Base-by-base conservation (phyloP, 2,329 filamentous ascomycete genomes). In the Lasiodiplodia sp. region DNA sequence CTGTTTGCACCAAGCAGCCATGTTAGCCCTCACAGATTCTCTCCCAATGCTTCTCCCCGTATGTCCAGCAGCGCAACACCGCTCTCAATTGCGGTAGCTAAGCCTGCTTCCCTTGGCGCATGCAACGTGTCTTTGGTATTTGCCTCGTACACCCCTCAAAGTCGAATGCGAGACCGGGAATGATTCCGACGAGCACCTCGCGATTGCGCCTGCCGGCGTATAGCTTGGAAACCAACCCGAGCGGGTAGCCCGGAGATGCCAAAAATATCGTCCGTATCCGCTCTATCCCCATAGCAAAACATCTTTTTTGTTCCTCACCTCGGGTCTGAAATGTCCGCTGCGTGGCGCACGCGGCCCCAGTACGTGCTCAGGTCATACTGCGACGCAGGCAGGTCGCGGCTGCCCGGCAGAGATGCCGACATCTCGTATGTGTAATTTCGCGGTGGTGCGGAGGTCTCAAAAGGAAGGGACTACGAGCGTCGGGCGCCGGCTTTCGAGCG, bases 331-430 rank as follows among this genome's bases (percentile, higher is more conserved):
- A 99, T 89, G 75, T 94, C 90, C 70, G 92, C 91, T 21, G 94
- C 90, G 84, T 99, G 95, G 82, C 88, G 89, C 77, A 98, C 96
- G 69, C 96, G 90, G 72, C 96, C 96, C 92, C 92, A 96, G 83
- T 99, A 99, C 57, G 94, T 97, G 78, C 82, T 88, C 76, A 99
- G 86, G 79, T 99, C 93, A 87, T 96, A 95, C 81, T 94, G 93
- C 67, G 96, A 99, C 68, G 90, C 89, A 70, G 96, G 96, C 72
- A 97, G 86, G 80, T 97, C 93, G 80, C 95, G 91, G 73, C 81
- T 87, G 68, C 88, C 88, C 31, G 88, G 87, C 34, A 89, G 78
- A 31, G 88, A 89, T 57, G 87, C 83, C 52, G 88, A 89, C 88
- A 90, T 90, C 14, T 34, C 37, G 44, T n/a, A 47, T 47, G 14